Percentiles rank a stretch among this genome's conserved stretches.
Conservation (phyloP, 139 green algal species). For the Diplosphaera chodatii region DNA sequence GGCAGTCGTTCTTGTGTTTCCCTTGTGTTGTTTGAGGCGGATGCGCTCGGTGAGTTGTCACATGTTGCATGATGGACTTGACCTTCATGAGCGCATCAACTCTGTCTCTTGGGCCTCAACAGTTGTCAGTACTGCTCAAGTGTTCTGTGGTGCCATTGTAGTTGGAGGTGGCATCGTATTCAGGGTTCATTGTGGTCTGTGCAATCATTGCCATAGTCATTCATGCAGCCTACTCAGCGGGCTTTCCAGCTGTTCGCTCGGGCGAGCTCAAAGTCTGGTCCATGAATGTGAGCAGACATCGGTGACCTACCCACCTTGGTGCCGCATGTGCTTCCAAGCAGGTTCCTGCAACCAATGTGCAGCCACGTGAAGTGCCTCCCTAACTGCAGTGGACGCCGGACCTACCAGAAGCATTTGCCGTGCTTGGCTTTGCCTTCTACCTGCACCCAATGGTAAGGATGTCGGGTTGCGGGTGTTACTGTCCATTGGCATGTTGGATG, state of each 20-base stretch:
- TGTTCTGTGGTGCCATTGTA: neutral
- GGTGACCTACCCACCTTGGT: too few relatives aligned
- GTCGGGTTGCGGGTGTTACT: neutral
- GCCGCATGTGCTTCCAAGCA: too few relatives aligned
- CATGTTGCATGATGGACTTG: too few relatives aligned
- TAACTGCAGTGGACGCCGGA: constrained; percentile 1
- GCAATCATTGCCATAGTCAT: constrained; percentile 44
- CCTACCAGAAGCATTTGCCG: constrained; percentile 34
- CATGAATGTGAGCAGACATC: constrained; percentile 13
- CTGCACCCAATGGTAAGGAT: constrained; percentile 31
- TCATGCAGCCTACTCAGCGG: constrained; percentile 2
- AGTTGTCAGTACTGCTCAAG: too few relatives aligned
- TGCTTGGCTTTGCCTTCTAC: constrained; percentile 57
- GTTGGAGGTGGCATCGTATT: constrained; percentile 56
- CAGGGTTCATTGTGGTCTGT: constrained; percentile 56
- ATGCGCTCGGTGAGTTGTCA: constrained; percentile 56
- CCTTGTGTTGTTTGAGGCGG: constrained; percentile 57
- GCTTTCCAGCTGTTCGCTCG: constrained; percentile 54
- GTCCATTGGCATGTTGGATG: too few relatives aligned
- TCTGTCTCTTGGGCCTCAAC: too few relatives aligned
- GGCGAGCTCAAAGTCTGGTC: constrained; percentile 57
- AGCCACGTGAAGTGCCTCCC: too few relatives aligned
- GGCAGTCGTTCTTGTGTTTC: constrained; percentile 46
- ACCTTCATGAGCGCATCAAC: too few relatives aligned
- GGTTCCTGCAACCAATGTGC: too few relatives aligned